Percentiles rank a stretch among this genome's conserved stretches.
Evolutionary conservation across 1,284 basidiomycete species (phyloP).

Genomic region (Boletellus sp.): DNA sequence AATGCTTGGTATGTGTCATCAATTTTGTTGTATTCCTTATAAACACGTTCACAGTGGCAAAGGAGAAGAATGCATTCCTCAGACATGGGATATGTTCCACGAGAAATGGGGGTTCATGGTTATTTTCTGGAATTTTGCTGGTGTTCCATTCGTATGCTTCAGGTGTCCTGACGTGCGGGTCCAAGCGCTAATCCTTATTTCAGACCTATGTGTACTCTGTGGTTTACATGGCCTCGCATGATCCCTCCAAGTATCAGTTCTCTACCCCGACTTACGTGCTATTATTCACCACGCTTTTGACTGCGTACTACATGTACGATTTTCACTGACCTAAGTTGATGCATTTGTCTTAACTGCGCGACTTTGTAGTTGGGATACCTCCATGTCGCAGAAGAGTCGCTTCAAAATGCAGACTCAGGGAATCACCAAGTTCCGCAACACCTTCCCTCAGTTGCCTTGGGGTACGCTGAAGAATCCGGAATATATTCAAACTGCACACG

Average conservation of each 20-base stretch:
- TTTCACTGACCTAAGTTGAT: constrained; percentile 11
- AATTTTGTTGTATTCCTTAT: background rate
- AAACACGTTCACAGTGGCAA: constrained; percentile 50
- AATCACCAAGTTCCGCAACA: constrained; percentile 79
- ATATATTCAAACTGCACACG: constrained; percentile 92
- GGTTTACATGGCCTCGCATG: constrained; percentile 96
- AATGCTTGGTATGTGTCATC: constrained; percentile 77
- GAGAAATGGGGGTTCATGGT: constrained; percentile 97
- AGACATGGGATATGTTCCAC: constrained; percentile 99
- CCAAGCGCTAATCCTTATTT: constrained; percentile 26
- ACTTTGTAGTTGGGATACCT: constrained; percentile 75
- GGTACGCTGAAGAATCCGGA: constrained; percentile 85
- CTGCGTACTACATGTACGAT: constrained; percentile 78
- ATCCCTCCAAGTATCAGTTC: constrained; percentile 86
- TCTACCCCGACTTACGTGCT: constrained; percentile 71
- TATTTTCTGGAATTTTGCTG: constrained; percentile 98
- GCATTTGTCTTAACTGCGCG: constrained; percentile 9
- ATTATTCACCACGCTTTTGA: constrained; percentile 73
- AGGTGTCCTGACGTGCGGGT: background rate
- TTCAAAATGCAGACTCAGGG: constrained; percentile 98
- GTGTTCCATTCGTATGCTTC: constrained; percentile 73
- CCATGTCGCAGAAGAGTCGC: constrained; percentile 96
- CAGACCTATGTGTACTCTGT: constrained; percentile 96
- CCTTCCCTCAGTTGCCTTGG: constrained; percentile 94
- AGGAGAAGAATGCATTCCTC: constrained; percentile 96